Percentiles rank a stretch among this genome's conserved stretches.
phyloP scores from a whole-genome alignment of 768 basidiomycete genomes.

The Fomitopsis serialis region DNA sequence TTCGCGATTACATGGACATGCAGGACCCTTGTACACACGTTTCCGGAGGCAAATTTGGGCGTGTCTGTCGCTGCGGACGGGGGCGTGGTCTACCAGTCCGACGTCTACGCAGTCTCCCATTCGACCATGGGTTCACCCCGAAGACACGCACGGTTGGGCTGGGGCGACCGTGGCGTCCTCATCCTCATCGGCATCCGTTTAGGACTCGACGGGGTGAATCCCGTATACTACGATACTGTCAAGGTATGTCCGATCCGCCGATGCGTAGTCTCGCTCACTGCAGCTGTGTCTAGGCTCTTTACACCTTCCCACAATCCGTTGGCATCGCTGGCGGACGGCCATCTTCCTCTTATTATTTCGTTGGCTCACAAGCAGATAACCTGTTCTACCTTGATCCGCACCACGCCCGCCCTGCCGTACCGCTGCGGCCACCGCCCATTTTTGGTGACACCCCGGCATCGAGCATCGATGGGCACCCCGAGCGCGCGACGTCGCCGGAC shows the following conservation, averaged over 20 bases:
- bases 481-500: conserved; percentile 21
- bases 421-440: conserved; percentile 50
- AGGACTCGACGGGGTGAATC: conserved; percentile 91
- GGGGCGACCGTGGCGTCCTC: conserved; percentile 84
- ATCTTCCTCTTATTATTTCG: conserved; percentile 97
- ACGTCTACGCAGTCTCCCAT: conserved; percentile 77
- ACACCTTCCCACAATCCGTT: conserved; percentile 91
- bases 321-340: conserved; percentile 97
- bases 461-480: conserved; percentile 1
- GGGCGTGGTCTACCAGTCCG: conserved; percentile 71
- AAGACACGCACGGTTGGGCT: conserved; percentile 28
- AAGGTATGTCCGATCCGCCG: conserved; percentile 40
- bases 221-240: conserved; percentile 85
- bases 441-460: conserved; percentile 4
- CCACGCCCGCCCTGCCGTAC: conserved; percentile 71
- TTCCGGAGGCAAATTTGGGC: conserved; percentile 74
- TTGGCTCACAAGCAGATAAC: conserved; percentile 85
- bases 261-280: not conserved
- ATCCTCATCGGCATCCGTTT: conserved; percentile 83
- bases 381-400: conserved; percentile 83
- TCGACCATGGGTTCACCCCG: conserved; percentile 23
- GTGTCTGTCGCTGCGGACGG: conserved; percentile 77
- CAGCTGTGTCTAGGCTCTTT: conserved; percentile 55
- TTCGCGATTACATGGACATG: not conserved
- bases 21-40: conserved; percentile 73